These are phyloP conservation scores for Gardenia jasminoides DNA, from an alignment of 257 asterid genomes.

Conservation along the genomic window DNA sequence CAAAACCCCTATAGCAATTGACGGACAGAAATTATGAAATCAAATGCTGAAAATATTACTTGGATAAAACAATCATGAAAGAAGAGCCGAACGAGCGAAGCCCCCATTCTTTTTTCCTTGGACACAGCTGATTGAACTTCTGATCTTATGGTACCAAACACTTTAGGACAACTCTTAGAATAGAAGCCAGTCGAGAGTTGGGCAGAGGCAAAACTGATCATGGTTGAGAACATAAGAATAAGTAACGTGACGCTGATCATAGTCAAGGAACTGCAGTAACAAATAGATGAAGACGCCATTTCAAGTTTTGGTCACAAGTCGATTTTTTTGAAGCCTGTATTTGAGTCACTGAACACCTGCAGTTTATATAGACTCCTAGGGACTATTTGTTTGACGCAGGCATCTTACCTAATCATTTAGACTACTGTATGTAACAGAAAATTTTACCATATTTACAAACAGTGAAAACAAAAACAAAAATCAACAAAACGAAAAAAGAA, in stretches of 20 bases:
- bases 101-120: slow-evolving; percentile 24
- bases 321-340: background rate
- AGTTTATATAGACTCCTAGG: background rate
- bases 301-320: background rate
- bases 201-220: slow-evolving; percentile 28
- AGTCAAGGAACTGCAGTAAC: too few species aligned
- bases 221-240: slow-evolving; percentile 4
- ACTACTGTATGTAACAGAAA: background rate
- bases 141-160: slow-evolving; percentile 27
- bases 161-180: slow-evolving; percentile 42
- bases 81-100: slow-evolving; percentile 24
- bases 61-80: slow-evolving; percentile 27
- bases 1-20: background rate
- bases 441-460: background rate
- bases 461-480: too few species aligned
- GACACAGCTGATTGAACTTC: slow-evolving; percentile 30
- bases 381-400: background rate
- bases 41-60: slow-evolving; percentile 7
- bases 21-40: background rate
- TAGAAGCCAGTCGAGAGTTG: slow-evolving; percentile 37
- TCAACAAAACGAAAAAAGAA: background rate
- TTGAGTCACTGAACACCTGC: background rate
- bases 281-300: slow-evolving; percentile 17
- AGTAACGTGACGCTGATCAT: background rate
- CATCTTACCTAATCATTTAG: slow-evolving; percentile 3